Evolutionary conservation across 768 basidiomycete genomes (phyloP).

Genomic region (Lactarius trivialis): DNA sequence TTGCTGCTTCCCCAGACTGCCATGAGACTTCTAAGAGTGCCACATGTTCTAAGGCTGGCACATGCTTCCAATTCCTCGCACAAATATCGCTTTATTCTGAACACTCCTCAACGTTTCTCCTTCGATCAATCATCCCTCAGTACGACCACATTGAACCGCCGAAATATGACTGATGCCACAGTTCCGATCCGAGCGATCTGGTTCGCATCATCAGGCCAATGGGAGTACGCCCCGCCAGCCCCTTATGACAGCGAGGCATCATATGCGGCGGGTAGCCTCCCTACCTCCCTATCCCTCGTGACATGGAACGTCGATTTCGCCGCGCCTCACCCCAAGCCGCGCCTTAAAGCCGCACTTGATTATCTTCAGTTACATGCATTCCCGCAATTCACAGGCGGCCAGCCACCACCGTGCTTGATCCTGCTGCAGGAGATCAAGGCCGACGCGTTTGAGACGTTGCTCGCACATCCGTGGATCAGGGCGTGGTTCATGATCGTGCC

Average conservation of each 20-base stretch:
- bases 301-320: constrained; percentile 69
- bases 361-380: constrained; percentile 52
- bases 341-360: constrained; percentile 44
- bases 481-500: constrained; percentile 55
- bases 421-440: constrained; percentile 62
- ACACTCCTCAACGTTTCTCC: neutral
- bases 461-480: constrained; percentile 57
- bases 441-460: constrained; percentile 40
- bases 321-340: constrained; percentile 33
- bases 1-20: neutral
- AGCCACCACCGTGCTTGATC: constrained; percentile 54
- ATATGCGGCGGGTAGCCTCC: constrained; percentile 23
- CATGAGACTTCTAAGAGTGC: neutral
- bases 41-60: neutral
- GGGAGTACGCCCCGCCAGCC: constrained; percentile 28
- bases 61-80: neutral
- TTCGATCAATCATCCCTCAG: neutral
- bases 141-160: neutral
- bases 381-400: constrained; percentile 34
- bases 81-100: neutral
- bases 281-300: constrained; percentile 47
- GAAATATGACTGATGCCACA: neutral
- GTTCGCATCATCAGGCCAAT: neutral
- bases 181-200: neutral
- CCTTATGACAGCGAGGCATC: constrained; percentile 29